Evolutionary conservation across 2,329 filamentous ascomycete species (phyloP), one percentile per base, ranked within the genome.

Genomic region (Hymenoscyphus linearis): DNA sequence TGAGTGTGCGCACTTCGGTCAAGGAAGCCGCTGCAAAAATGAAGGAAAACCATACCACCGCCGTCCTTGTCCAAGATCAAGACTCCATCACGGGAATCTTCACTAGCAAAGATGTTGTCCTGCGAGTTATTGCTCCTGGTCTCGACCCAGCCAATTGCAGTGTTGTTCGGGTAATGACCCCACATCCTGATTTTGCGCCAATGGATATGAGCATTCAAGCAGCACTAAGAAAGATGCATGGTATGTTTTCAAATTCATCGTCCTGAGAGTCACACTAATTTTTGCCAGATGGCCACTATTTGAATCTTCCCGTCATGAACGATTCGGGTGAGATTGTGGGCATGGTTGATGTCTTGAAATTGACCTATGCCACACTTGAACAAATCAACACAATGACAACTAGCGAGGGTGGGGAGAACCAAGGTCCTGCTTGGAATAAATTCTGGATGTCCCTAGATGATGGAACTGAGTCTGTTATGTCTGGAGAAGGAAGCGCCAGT

Each of bases 201-300:
- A 91, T 96, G 79, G 93, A 98, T 76, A 98, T 99, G 95, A 98
- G 88, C 76, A 98, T 99, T 73, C 95, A 99, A 78, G 91, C 93
- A 68, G 95, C 95, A 71, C 85, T 99, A 59, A 88, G 95, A 70
- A 99, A 99, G 82, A 99, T 99, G 95, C 95, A 99, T 75, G 93
- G 91, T 95, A 78, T 77, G 89, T 47, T n/a, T 60, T 14, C 36
- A 22, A 14, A 52, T 31, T 6, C n/a, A 37, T 12, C 1, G 16
- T 27, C 14, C 27, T 6, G 27, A 25, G 52, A n/a, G 59, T 54
- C 47, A 66, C 60, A 56, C 73, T 65, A 69, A 66, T 56, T 52
- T 26, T 31, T 55, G 1, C 47, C 66, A 96, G 93, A 99, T 79
- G 95, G 95, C 14, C 95, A 99, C 76, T 99, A 99, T 76, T 85